Percentiles rank a stretch among this genome's conserved stretches.
Conservation (phyloP, 2,329 filamentous ascomycete genomes). For the Penicillium occitanis region DNA sequence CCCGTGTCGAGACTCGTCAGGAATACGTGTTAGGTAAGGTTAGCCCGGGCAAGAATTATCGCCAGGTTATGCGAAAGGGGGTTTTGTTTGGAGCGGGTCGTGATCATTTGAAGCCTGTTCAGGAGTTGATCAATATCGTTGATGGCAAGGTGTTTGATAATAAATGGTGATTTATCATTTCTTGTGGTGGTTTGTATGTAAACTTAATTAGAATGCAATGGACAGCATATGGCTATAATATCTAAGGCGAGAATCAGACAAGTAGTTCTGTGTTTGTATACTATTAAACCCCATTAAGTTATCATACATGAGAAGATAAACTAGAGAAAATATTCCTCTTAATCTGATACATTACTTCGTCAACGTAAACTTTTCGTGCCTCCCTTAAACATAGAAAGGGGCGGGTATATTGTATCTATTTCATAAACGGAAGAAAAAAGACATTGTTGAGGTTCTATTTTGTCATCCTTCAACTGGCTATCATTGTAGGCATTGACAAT, state of each 20-base stretch:
- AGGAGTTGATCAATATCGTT: not conserved
- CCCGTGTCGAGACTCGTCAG: conserved; percentile 54
- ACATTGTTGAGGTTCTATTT: not conserved
- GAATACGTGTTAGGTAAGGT: conserved; percentile 58
- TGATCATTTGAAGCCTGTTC: conserved; percentile 37
- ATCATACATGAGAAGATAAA: not conserved
- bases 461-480: not conserved
- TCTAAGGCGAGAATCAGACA: not conserved
- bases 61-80: conserved; percentile 54
- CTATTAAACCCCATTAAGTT: not conserved
- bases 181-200: not conserved
- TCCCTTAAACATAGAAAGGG: not conserved
- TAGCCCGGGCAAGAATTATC: conserved; percentile 56
- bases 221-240: not conserved
- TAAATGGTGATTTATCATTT: not conserved
- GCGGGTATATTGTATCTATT: conserved; percentile 7
- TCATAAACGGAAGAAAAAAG: not conserved
- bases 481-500: not conserved
- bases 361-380: not conserved
- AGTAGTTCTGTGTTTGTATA: not conserved
- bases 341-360: not conserved
- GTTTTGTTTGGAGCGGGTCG: conserved; percentile 52
- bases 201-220: not conserved
- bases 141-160: conserved; percentile 9
- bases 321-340: not conserved